A percentile compares a stretch with the other conserved stretches of the same genome.
phyloP scores from a whole-genome alignment of 495 filamentous ascomycete genomes.

The Talaromyces nanjingensis region DNA sequence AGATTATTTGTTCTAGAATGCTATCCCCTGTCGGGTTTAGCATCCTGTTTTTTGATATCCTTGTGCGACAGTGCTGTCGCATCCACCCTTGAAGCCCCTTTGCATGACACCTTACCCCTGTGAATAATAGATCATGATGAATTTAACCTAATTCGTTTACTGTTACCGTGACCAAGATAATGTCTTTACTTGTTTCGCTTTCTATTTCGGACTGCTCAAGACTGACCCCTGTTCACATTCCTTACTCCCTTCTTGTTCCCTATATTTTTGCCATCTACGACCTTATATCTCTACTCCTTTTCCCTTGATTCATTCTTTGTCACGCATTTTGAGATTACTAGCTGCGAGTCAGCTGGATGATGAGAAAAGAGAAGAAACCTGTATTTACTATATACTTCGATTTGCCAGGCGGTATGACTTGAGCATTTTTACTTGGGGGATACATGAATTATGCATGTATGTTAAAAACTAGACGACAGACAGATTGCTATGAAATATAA shows the following conservation, averaged over 20 bases:
- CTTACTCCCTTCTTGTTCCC: neutral
- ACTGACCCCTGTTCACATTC: neutral
- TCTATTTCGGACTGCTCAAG: neutral
- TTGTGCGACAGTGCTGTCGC: neutral
- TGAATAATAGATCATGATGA: conserved; percentile 6
- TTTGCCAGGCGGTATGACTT: neutral
- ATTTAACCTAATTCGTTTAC: neutral
- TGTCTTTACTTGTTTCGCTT: neutral
- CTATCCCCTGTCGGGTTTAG: neutral
- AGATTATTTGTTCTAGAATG: conserved; percentile 4
- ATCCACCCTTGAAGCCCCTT: neutral
- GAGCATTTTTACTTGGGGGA: neutral
- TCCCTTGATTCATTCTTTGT: neutral
- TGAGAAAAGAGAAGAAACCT: neutral
- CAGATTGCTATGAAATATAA: neutral
- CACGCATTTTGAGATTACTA: neutral
- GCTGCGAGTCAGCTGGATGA: neutral
- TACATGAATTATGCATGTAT: neutral
- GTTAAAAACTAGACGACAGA: neutral
- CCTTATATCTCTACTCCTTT: neutral
- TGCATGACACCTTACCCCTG: neutral
- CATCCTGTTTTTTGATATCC: conserved; percentile 5
- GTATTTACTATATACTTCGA: neutral
- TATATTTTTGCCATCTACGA: neutral
- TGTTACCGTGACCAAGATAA: neutral